A percentile compares a stretch with the other conserved stretches of the same genome.
phyloP scores from a whole-genome alignment of 2,329 filamentous ascomycete genomes.

The Blumeriella jaapii region DNA sequence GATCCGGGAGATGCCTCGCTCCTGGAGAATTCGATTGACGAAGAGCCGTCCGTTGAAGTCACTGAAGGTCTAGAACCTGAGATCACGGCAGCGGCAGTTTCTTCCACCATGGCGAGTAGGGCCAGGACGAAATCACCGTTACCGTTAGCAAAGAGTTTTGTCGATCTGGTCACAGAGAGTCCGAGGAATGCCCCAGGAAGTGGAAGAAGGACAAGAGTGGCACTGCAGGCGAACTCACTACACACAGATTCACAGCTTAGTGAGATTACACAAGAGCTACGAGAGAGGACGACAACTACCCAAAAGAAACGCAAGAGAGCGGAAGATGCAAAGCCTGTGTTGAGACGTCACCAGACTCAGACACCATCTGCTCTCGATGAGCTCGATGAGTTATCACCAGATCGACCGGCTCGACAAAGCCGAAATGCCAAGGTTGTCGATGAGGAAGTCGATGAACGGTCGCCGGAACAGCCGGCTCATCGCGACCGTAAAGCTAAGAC shows the following conservation, averaged over 20 bases:
- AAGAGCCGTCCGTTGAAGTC: neutral
- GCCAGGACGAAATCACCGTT: constrained; percentile 32
- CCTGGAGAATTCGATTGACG: neutral
- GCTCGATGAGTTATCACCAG: constrained; percentile 26
- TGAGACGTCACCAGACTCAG: neutral
- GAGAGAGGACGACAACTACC: constrained; percentile 9
- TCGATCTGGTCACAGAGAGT: constrained; percentile 42
- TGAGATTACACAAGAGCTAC: constrained; percentile 4
- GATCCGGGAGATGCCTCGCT: neutral
- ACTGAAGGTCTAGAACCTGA: neutral
- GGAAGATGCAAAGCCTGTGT: neutral
- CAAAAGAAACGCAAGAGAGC: constrained; percentile 20
- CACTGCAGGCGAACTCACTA: constrained; percentile 9
- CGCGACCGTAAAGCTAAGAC: too few species aligned
- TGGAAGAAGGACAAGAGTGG: constrained; percentile 37
- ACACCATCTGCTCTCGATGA: constrained; percentile 9
- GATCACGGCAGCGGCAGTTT: neutral
- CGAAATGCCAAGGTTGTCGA: neutral
- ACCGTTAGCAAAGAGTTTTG: too few species aligned
- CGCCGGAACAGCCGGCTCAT: too few species aligned
- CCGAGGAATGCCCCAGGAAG: constrained; percentile 44
- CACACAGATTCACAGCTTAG: constrained; percentile 10
- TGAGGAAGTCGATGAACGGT: too few species aligned
- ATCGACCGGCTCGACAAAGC: constrained; percentile 15
- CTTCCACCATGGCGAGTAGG: constrained; percentile 1